A percentile compares a stretch with the other conserved stretches of the same genome.
Evolutionary conservation across 768 basidiomycete species (phyloP).

Genomic region (Cystobasidium tubakii): DNA sequence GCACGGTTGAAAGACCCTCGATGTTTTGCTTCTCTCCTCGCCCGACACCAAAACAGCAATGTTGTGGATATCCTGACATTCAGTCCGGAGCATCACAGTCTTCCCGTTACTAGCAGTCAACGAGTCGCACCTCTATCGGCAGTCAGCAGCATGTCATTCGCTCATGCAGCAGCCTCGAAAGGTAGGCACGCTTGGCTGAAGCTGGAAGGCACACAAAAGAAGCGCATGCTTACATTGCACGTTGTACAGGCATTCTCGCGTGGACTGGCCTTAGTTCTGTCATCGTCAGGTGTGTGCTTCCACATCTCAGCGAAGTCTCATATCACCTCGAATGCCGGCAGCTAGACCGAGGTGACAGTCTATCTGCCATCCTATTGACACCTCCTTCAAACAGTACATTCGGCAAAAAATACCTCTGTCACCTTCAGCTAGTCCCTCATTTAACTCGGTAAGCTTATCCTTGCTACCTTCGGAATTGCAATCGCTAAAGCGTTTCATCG

Average conservation of each 20-base stretch:
- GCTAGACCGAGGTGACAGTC: neutral
- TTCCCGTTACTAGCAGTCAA: neutral
- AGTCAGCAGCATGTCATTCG: slow-evolving; percentile 15
- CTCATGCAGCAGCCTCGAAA: slow-evolving; percentile 31
- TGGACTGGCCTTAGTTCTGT: slow-evolving; percentile 17
- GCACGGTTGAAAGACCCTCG: no score
- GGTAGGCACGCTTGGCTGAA: neutral
- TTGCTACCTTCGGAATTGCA: neutral
- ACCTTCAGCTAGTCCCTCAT: slow-evolving; percentile 23
- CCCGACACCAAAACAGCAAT: neutral
- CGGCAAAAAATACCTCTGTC: slow-evolving; percentile 28
- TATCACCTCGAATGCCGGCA: neutral
- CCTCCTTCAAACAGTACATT: slow-evolving; percentile 11
- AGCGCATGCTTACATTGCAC: neutral
- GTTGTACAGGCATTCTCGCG: slow-evolving; percentile 14
- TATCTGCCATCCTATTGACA: no score
- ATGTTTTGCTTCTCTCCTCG: no score
- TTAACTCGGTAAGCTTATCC: neutral
- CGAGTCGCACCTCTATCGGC: neutral
- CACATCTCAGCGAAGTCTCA: neutral
- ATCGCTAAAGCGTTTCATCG: neutral
- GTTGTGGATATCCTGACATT: neutral
- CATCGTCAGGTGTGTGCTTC: slow-evolving; percentile 3
- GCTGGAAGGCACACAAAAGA: neutral
- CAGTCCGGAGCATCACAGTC: neutral